Evolutionary conservation across 306 rosid species (phyloP).

Genomic region (Glycyrrhiza uralensis): DNA sequence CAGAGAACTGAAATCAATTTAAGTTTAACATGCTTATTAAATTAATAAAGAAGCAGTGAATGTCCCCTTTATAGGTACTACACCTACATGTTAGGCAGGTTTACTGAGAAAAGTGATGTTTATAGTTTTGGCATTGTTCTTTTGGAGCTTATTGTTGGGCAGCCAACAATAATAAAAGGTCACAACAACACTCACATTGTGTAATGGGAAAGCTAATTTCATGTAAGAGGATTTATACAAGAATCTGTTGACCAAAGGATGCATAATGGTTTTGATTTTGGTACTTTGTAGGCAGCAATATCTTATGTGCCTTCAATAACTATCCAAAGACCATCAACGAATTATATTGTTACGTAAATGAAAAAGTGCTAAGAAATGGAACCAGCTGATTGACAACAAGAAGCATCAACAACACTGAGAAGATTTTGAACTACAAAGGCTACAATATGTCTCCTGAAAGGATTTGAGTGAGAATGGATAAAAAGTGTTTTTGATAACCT

Average conservation of each 20-base stretch:
- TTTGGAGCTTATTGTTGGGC: constrained; percentile 36
- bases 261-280: constrained; percentile 19
- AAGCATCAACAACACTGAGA: not conserved
- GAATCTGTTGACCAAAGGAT: constrained; percentile 27
- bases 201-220: constrained; percentile 21
- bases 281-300: constrained; percentile 31
- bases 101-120: constrained; percentile 31
- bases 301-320: constrained; percentile 23
- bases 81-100: constrained; percentile 14
- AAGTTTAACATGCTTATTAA: not conserved
- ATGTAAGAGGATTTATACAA: constrained; percentile 17
- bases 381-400: not conserved
- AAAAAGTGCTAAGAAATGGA: constrained; percentile 27
- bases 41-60: not conserved
- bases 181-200: constrained; percentile 26
- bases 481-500: constrained; percentile 75
- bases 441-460: constrained; percentile 28
- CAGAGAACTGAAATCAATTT: too few relatives aligned
- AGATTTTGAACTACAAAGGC: constrained; percentile 29
- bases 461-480: constrained; percentile 28
- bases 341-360: constrained; percentile 14
- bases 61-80: constrained; percentile 21
- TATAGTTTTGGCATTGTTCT: constrained; percentile 36
- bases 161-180: constrained; percentile 25
- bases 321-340: constrained; percentile 31